Percentiles rank a stretch among this genome's conserved stretches.
Evolutionary conservation across 2,329 filamentous ascomycete species (phyloP).

Genomic region (Cordyceps pruinosa): DNA sequence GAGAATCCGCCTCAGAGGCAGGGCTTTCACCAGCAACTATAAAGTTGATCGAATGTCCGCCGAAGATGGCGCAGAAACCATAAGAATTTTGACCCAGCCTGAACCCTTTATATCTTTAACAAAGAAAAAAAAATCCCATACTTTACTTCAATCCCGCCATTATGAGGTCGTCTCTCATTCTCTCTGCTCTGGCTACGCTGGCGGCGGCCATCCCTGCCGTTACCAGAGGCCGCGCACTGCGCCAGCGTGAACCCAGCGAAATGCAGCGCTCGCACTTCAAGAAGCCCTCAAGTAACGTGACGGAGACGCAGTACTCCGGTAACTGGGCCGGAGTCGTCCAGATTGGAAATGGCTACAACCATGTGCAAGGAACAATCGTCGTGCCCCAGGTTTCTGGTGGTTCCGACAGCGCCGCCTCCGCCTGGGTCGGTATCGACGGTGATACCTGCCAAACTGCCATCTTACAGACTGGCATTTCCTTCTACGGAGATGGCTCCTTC

Average conservation of each 20-base stretch:
- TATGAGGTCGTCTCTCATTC: background rate
- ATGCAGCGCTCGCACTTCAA: constrained; percentile 1
- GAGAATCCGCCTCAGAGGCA: background rate
- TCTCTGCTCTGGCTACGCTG: background rate
- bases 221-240: background rate
- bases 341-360: background rate
- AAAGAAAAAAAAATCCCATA: background rate
- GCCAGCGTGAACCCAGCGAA: background rate
- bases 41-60: background rate
- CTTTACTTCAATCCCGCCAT: background rate
- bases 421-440: constrained; percentile 39
- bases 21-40: background rate
- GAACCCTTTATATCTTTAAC: background rate
- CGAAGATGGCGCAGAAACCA: background rate
- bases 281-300: background rate
- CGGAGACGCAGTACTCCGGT: background rate
- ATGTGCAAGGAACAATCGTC: constrained; percentile 1
- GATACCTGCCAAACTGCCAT: constrained; percentile 28
- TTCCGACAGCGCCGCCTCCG: constrained; percentile 17
- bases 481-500: constrained; percentile 26
- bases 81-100: background rate
- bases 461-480: constrained; percentile 34
- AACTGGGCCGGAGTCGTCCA: constrained; percentile 5
- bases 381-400: background rate
- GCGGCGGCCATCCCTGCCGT: background rate